Evolutionary conservation across 306 rosid genomes (phyloP).

Genomic region (Psophocarpus tetragonolobus): DNA sequence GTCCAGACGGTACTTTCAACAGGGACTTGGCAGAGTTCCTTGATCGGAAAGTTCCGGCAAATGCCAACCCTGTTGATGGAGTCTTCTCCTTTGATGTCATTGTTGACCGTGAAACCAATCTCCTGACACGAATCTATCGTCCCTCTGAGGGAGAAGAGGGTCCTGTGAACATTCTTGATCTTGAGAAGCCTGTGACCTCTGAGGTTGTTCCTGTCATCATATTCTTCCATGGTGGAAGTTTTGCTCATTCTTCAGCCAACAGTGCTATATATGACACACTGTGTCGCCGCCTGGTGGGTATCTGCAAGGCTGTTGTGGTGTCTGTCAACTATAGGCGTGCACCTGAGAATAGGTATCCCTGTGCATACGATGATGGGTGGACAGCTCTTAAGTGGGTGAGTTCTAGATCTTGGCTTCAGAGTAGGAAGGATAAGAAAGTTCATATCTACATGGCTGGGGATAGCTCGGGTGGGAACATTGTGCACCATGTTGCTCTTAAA

Average conservation of each 20-base stretch:
- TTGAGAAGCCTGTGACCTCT: constrained; percentile 63
- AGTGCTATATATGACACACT: constrained; percentile 89
- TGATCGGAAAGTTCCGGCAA: constrained; percentile 81
- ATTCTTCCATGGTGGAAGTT: constrained; percentile 98
- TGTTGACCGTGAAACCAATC: constrained; percentile 65
- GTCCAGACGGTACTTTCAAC: constrained; percentile 95
- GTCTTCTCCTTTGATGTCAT: constrained; percentile 89
- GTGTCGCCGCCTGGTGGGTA: constrained; percentile 79
- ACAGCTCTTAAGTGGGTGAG: constrained; percentile 75
- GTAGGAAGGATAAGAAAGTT: constrained; percentile 75
- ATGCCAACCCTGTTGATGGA: constrained; percentile 71
- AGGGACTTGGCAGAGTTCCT: constrained; percentile 95
- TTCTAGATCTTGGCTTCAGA: constrained; percentile 83
- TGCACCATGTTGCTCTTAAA: constrained; percentile 80
- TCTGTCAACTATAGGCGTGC: constrained; percentile 90
- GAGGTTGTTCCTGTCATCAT: constrained; percentile 77
- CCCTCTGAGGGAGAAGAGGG: constrained; percentile 56
- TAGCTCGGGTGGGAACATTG: constrained; percentile 98
- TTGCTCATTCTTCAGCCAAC: constrained; percentile 90
- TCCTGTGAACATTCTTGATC: constrained; percentile 54
- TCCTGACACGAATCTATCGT: constrained; percentile 74
- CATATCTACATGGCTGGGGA: constrained; percentile 86
- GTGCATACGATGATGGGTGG: constrained; percentile 99
- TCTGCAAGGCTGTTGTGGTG: constrained; percentile 87
- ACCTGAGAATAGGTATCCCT: constrained; percentile 79